phyloP scores from a whole-genome alignment of 371 early-diverging fungal genomes.

The Funneliformis caledonium region DNA sequence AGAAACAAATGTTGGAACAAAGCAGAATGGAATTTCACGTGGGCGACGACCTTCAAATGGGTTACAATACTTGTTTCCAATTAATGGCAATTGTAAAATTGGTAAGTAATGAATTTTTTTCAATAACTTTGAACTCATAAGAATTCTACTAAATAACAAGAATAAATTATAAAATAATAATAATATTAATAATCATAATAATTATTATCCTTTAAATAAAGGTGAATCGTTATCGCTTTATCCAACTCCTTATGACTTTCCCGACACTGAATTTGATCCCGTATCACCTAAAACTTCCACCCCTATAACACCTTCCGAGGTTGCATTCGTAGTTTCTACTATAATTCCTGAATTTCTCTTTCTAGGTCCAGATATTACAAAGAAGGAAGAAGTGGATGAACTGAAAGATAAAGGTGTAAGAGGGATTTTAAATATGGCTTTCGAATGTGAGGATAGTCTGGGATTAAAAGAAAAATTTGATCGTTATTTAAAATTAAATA shows the following conservation, averaged over 20 bases:
- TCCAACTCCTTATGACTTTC: background rate
- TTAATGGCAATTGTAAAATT: slow-evolving; percentile 15
- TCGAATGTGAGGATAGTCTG: slow-evolving; percentile 65
- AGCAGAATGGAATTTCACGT: slow-evolving; percentile 6
- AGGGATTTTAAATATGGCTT: slow-evolving; percentile 69
- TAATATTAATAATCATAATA: background rate
- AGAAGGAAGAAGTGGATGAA: slow-evolving; percentile 55
- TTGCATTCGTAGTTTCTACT: slow-evolving; percentile 61
- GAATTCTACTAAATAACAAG: too few species aligned
- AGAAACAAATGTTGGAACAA: slow-evolving; percentile 29
- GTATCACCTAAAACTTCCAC: slow-evolving; percentile 44
- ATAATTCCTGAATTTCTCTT: slow-evolving; percentile 65
- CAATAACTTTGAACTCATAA: too few species aligned
- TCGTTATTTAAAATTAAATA: slow-evolving; percentile 62
- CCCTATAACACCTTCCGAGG: slow-evolving; percentile 52
- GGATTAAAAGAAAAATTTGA: slow-evolving; percentile 46
- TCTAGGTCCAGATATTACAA: slow-evolving; percentile 68
- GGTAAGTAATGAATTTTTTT: background rate
- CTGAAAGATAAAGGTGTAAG: slow-evolving; percentile 53
- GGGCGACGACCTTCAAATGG: slow-evolving; percentile 32
- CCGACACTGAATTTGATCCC: background rate
- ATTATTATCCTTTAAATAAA: background rate
- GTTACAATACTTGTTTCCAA: slow-evolving; percentile 27
- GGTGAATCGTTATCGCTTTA: slow-evolving; percentile 15
- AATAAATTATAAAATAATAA: too few species aligned